A percentile compares a stretch with the other conserved stretches of the same genome.
Evolutionary conservation across 192 early-diverging fungal genomes (phyloP).

Genomic region (Geranomyces variabilis): DNA sequence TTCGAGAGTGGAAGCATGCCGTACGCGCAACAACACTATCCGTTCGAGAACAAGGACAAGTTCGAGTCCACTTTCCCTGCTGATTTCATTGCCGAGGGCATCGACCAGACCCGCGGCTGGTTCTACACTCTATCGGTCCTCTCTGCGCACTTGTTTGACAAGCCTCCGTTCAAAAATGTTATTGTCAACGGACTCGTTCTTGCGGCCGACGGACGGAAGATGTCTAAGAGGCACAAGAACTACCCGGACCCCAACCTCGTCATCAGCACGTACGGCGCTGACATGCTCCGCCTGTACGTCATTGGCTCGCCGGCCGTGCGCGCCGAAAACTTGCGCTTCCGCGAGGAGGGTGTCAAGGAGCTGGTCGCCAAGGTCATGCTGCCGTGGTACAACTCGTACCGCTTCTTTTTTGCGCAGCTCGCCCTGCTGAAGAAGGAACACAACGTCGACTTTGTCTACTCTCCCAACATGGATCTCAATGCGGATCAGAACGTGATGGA

Average conservation of each 20-base stretch:
- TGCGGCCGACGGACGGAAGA: conserved; percentile 98
- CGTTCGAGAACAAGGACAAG: conserved; percentile 94
- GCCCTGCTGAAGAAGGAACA: conserved; percentile 85
- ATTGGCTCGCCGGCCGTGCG: conserved; percentile 98
- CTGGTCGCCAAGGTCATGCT: conserved; percentile 91
- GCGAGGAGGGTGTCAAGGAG: conserved; percentile 97
- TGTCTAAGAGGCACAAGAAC: conserved; percentile 98
- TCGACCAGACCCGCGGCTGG: conserved; percentile 99
- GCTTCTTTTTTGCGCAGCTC: conserved; percentile 94
- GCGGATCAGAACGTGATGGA: conserved; percentile 95
- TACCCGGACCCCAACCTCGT: conserved; percentile 90
- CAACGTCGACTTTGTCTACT: conserved; percentile 78
- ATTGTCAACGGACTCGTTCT: conserved; percentile 96
- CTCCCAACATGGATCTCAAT: conserved; percentile 57
- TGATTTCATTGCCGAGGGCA: conserved; percentile 98
- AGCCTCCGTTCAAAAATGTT: conserved; percentile 94
- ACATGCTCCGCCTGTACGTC: conserved; percentile 88
- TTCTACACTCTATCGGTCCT: conserved; percentile 99
- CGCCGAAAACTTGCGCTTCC: conserved; percentile 92
- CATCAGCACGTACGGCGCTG: conserved; percentile 89
- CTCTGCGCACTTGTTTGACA: conserved; percentile 93
- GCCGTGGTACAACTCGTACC: conserved; percentile 98
- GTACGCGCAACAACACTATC: conserved; percentile 98
- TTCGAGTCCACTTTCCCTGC: conserved; percentile 92
- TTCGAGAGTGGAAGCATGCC: conserved; percentile 99